These are phyloP conservation scores for Podospora pseudocomata DNA, from an alignment of 495 filamentous ascomycete species.

Conservation along the genomic window DNA sequence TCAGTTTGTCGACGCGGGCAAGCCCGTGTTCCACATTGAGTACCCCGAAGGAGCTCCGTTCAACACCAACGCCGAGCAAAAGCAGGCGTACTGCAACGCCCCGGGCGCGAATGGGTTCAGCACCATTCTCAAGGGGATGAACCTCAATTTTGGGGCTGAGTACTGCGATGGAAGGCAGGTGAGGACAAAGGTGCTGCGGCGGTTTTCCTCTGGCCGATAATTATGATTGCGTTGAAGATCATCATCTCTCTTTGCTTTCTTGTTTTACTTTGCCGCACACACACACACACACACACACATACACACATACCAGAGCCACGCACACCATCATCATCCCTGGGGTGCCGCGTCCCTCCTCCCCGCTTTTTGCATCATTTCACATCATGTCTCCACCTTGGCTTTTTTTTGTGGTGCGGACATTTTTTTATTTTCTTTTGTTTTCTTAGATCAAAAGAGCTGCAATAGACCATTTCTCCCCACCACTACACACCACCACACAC, in stretches of 20 bases:
- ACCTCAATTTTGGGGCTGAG: constrained; percentile 57
- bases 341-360: too few species aligned
- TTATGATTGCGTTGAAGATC: background rate
- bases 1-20: constrained; percentile 54
- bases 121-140: constrained; percentile 62
- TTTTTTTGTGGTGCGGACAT: background rate
- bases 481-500: background rate
- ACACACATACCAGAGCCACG: too few species aligned
- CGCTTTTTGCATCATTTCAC: background rate
- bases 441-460: background rate
- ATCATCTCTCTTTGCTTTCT: background rate
- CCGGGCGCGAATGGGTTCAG: constrained; percentile 44
- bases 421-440: background rate
- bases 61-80: constrained; percentile 28
- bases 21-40: constrained; percentile 74
- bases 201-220: background rate
- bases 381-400: background rate
- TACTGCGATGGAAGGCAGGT: constrained; percentile 34
- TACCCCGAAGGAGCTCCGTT: constrained; percentile 51
- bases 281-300: too few species aligned
- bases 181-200: constrained; percentile 15
- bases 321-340: background rate
- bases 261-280: too few species aligned
- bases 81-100: constrained; percentile 17
- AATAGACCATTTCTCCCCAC: background rate